Base-by-base conservation (phyloP, 345 rosid genomes). In the Eucalyptus albens region DNA sequence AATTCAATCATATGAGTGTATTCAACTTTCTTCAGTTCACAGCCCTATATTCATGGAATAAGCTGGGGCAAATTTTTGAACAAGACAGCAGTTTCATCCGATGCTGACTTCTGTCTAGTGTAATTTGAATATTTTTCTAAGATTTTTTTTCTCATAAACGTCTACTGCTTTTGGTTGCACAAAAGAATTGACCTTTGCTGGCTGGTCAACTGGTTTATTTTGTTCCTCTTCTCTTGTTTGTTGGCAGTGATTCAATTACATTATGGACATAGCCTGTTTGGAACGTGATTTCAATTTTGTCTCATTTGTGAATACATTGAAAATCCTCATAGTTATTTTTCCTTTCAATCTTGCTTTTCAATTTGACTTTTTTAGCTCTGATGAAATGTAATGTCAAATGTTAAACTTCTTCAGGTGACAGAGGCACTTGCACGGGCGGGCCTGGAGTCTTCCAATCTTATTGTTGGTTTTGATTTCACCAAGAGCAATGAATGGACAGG, bases 401-500 rank as follows among this genome's bases (percentile, higher is more conserved):
- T 50, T 19, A 31, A 60, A 40, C 87, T 29, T 56, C 56, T 90
- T 88, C 90, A 94, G 95, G 95, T 94, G 33, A 92, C 93, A 50
- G 93, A 65, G 37, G 95, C 93, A 81, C 93, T 94, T 83, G 91
- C 93, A 29, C 92, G 89, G 60, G 91, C 93, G 26, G 95, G 94
- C 72, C 90, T 94, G 56, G 95, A 94, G 90, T 94, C 95, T 80
- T 94, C 95, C 51, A 94, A 94, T 89, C 94, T 94, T 89, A 94
- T 94, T 65, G 95, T 94, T n/a, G 94, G 94, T 53, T 92, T 92
- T 33, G 95, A 94, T 89, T 92, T 92, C 89, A 94, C 95, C 50
- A 94, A 94, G 91, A 94, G 95, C 91, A 92, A 94, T 67, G 95
- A 94, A 87, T 94, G 95, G 95, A 94, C 95, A 88, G 94, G 95